Evolutionary conservation across 129 eudicot species (phyloP).

Genomic region (Erigeron canadensis): DNA sequence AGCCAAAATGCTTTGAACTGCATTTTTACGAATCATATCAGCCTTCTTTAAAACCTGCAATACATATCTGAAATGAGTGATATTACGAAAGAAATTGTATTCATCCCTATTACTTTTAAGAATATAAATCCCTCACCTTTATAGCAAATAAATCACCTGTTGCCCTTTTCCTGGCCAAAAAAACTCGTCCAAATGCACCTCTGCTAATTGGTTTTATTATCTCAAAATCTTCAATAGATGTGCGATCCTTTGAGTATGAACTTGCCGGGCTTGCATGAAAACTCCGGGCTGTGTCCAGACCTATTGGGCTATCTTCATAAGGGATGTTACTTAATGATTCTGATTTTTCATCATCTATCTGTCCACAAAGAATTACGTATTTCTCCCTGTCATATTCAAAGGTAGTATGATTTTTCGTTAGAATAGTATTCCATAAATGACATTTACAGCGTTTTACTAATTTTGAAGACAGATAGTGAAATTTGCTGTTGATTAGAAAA

Average conservation of each 20-base stretch:
- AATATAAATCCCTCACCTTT: constrained; percentile 53
- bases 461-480: not conserved
- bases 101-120: not conserved
- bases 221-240: constrained; percentile 98
- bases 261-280: constrained; percentile 82
- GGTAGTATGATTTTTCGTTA: not conserved
- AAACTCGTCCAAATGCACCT: constrained; percentile 99
- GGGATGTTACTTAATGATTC: constrained; percentile 38
- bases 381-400: constrained; percentile 67
- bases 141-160: constrained; percentile 99
- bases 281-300: constrained; percentile 68
- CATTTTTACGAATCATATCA: constrained; percentile 97
- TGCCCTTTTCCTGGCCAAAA: constrained; percentile 88
- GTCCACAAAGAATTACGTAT: constrained; percentile 79
- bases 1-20: constrained; percentile 96
- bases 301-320: constrained; percentile 69
- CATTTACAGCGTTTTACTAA: not conserved
- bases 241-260: constrained; percentile 73
- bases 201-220: constrained; percentile 96
- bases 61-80: constrained; percentile 26
- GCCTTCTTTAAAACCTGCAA: constrained; percentile 92
- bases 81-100: not conserved
- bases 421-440: constrained; percentile 5
- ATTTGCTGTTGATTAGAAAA: not conserved
- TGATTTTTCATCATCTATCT: constrained; percentile 80